Percentiles rank a stretch among this genome's conserved stretches.
These are phyloP conservation scores for Fusarium penzigii DNA, from an alignment of 2,329 filamentous ascomycete species.

Conservation along the genomic window DNA sequence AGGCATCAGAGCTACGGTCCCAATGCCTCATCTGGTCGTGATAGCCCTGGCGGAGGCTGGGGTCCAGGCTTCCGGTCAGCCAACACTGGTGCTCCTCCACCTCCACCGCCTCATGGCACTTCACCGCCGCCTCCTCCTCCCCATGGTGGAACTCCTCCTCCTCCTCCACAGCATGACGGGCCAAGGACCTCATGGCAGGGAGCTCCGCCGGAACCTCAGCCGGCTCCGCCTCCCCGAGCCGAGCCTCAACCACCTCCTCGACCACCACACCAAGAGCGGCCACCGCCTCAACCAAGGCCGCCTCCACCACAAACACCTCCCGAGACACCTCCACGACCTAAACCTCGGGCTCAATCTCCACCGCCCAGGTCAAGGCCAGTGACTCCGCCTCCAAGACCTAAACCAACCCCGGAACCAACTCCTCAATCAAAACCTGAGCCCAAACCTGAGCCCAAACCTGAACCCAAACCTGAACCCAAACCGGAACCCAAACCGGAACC, in stretches of 20 bases:
- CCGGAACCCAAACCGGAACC: neutral
- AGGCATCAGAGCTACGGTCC: slow-evolving; percentile 21
- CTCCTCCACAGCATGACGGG: slow-evolving; percentile 4
- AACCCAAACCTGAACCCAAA: neutral
- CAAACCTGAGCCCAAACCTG: neutral
- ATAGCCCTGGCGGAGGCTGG: slow-evolving; percentile 31
- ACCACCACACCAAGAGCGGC: slow-evolving; percentile 21
- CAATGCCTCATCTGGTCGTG: slow-evolving; percentile 19
- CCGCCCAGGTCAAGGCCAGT: slow-evolving; percentile 19
- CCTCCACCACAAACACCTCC: neutral
- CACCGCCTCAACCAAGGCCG: slow-evolving; percentile 20
- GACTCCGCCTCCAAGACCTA: slow-evolving; percentile 22
- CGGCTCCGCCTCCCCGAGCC: slow-evolving; percentile 25
- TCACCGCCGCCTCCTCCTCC: slow-evolving; percentile 39
- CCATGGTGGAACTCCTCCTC: slow-evolving; percentile 29
- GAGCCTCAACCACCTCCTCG: slow-evolving; percentile 25
- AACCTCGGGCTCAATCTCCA: slow-evolving; percentile 23
- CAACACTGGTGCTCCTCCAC: slow-evolving; percentile 36
- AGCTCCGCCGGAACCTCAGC: slow-evolving; percentile 20
- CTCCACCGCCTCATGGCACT: slow-evolving; percentile 32
- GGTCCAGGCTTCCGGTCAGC: slow-evolving; percentile 33
- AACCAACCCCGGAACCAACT: slow-evolving; percentile 19
- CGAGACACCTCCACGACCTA: slow-evolving; percentile 23
- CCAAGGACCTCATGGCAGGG: slow-evolving; percentile 13
- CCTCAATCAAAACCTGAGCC: neutral